Conservation (phyloP, 306 rosid species). For the Fagus sylvatica region DNA sequence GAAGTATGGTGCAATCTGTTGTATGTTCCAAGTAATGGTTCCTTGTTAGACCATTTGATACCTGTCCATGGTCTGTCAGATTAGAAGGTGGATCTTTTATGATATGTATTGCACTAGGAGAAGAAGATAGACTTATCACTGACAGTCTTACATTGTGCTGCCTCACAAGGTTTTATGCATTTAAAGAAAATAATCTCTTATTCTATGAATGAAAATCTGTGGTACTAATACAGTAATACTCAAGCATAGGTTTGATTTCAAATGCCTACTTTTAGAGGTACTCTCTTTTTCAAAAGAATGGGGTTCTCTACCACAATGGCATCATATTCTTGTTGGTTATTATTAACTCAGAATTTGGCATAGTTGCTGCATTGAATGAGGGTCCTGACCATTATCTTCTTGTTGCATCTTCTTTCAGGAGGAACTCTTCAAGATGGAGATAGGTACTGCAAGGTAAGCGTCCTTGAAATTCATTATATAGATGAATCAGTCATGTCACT, state of each 20-base stretch:
- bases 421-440: slow-evolving; percentile 29
- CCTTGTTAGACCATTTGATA: neutral
- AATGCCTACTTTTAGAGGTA: neutral
- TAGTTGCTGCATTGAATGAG: neutral
- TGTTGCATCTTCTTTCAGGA: slow-evolving; percentile 2
- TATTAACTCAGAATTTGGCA: neutral
- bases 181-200: neutral
- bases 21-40: neutral
- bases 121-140: neutral
- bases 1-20: neutral
- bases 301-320: neutral
- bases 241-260: neutral
- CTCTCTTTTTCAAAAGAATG: neutral
- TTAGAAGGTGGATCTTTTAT: neutral
- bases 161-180: neutral
- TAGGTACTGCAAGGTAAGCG: slow-evolving; percentile 24
- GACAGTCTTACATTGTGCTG: neutral
- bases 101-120: neutral
- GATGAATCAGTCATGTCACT: neutral
- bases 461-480: neutral
- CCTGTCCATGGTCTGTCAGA: neutral
- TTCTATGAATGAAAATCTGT: neutral
- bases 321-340: neutral
- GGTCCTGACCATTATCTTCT: neutral
- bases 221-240: neutral